Percentiles rank a stretch among this genome's conserved stretches.
phyloP scores from a whole-genome alignment of 257 asterid species.

The Solanum pimpinellifolium region DNA sequence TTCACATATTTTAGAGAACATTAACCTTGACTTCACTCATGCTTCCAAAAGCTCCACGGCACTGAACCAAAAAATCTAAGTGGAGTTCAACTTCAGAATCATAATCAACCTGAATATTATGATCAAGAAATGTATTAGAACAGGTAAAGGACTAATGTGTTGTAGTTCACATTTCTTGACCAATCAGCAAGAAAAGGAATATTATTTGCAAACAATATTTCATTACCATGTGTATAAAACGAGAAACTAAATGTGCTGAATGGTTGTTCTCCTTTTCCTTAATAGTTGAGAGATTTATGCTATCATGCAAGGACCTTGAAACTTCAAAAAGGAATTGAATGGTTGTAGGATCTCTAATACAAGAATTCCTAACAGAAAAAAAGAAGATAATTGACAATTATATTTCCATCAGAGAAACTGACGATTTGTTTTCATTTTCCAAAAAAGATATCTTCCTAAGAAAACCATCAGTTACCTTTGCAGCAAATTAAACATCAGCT shows the following conservation, averaged over 20 bases:
- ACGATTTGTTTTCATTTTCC: not conserved
- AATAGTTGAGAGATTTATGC: slow-evolving; percentile 48
- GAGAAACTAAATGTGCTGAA: slow-evolving; percentile 51
- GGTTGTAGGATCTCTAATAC: slow-evolving; percentile 43
- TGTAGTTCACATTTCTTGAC: slow-evolving; percentile 3
- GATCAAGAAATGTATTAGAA: not conserved
- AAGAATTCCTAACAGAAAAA: slow-evolving; percentile 29
- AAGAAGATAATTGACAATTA: not conserved
- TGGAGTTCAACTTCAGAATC: slow-evolving; percentile 49
- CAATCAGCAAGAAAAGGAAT: slow-evolving; percentile 6
- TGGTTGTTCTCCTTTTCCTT: slow-evolving; percentile 64
- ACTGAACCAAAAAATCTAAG: slow-evolving; percentile 62
- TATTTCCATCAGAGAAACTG: slow-evolving; percentile 1
- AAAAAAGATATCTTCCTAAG: not conserved
- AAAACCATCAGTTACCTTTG: not conserved
- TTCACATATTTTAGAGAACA: not conserved
- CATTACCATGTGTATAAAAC: slow-evolving; percentile 55
- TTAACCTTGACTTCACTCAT: slow-evolving; percentile 64
- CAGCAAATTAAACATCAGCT: not conserved
- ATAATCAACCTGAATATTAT: slow-evolving; percentile 53
- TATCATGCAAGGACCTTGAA: slow-evolving; percentile 69
- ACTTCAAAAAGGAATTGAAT: slow-evolving; percentile 69
- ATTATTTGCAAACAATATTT: slow-evolving; percentile 1
- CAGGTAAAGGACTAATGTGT: slow-evolving; percentile 4
- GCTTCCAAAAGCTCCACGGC: slow-evolving; percentile 77